phyloP scores from a whole-genome alignment of 805 yeast species.

The Ogataea nitratoaversa region DNA sequence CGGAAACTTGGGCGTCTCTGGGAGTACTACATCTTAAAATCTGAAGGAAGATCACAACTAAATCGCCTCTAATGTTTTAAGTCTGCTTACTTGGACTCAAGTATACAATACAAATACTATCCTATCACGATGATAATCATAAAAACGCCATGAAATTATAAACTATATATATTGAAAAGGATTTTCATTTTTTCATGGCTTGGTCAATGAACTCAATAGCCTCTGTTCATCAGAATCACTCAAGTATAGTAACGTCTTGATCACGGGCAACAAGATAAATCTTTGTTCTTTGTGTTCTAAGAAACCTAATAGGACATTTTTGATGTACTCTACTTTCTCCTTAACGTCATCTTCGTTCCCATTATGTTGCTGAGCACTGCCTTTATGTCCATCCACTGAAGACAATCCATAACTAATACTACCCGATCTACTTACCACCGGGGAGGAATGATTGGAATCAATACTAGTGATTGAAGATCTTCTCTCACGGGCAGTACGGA shows the following conservation, averaged over 20 bases:
- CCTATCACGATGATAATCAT: neutral
- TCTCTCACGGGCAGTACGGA: constrained; percentile 34
- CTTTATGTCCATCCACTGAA: constrained; percentile 1
- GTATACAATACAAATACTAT: no score
- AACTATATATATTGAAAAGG: neutral
- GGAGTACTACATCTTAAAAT: no score
- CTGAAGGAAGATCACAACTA: no score
- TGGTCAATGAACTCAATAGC: constrained; percentile 48
- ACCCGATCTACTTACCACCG: constrained; percentile 19
- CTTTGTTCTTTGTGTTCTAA: constrained; percentile 92
- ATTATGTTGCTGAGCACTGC: constrained; percentile 8
- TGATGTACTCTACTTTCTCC: constrained; percentile 69
- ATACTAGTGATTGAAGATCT: constrained; percentile 16
- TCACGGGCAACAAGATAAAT: constrained; percentile 76
- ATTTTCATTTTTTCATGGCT: constrained; percentile 2
- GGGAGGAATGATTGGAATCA: constrained; percentile 19
- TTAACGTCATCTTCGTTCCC: constrained; percentile 27
- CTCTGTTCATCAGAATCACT: constrained; percentile 70
- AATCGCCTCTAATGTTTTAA: no score
- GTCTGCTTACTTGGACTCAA: no score
- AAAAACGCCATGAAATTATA: neutral
- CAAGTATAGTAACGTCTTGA: constrained; percentile 68
- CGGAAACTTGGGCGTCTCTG: no score
- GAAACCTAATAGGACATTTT: constrained; percentile 87
- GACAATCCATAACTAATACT: constrained; percentile 10